Percentiles rank a stretch among this genome's conserved stretches.
Evolutionary conservation across 2,329 filamentous ascomycete genomes (phyloP).

Genomic region (Coniochaeta sp.): DNA sequence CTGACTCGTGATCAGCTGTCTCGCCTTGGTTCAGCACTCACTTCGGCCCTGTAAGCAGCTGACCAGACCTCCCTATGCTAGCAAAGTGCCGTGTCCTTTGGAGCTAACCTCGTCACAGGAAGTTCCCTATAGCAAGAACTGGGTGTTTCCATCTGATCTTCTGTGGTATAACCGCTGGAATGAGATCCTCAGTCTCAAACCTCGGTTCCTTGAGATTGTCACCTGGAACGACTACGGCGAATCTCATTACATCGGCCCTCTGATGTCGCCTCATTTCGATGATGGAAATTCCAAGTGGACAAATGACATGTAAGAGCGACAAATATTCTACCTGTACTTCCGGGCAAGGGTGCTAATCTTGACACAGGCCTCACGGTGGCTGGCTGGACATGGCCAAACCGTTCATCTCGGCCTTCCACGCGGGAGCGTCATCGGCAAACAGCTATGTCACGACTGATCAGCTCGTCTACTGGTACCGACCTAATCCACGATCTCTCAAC

Average conservation of each 20-base stretch:
- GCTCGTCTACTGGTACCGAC: conserved; percentile 50
- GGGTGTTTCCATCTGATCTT: conserved; percentile 9
- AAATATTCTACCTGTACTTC: no score
- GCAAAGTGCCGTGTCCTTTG: no score
- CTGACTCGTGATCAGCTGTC: not conserved
- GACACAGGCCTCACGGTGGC: conserved; percentile 27
- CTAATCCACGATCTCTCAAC: conserved; percentile 34
- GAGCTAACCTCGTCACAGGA: not conserved
- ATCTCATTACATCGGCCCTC: conserved; percentile 10
- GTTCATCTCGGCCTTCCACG: conserved; percentile 9
- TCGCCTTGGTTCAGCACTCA: conserved; percentile 11
- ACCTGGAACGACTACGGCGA: conserved; percentile 9
- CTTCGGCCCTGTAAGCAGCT: not conserved
- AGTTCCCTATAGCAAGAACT: conserved; percentile 9
- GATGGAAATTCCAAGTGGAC: conserved; percentile 30
- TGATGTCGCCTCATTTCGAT: conserved; percentile 7
- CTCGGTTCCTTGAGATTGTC: conserved; percentile 7
- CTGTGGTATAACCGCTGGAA: conserved; percentile 11
- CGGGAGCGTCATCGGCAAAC: conserved; percentile 4
- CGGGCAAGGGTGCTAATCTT: no score
- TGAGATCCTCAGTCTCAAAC: conserved; percentile 5
- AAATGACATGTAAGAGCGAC: conserved; percentile 10
- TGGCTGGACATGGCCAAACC: conserved; percentile 35
- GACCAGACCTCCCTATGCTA: not conserved
- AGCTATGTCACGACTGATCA: conserved; percentile 37